Evolutionary conservation across 495 filamentous ascomycete genomes (phyloP), one percentile per base, ranked within the genome.

Genomic region (Friedmanniomyces endolithicus): DNA sequence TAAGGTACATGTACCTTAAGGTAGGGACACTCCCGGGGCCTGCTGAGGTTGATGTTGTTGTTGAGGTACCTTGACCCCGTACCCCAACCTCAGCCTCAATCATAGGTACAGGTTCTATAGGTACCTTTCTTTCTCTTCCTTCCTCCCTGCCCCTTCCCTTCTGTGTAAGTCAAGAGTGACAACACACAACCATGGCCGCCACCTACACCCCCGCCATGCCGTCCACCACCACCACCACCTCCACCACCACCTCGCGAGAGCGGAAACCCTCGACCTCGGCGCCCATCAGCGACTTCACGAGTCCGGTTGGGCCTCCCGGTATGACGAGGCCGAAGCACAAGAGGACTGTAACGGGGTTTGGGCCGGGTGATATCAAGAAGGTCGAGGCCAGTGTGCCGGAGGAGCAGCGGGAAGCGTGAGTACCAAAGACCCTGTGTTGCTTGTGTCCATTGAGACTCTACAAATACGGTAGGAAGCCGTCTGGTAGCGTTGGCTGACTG

Each of bases 381-480:
- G 87, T 96, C 40, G 92, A 97, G 72, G 88, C 79, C 29, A 80
- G 75, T 62, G 94, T 98, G 64, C 92, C 94, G 47, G 87, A 95
- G 65, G 80, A 83, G 27, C 80, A 94, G 68, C 78, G 94, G 65
- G 87, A 82, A 63, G 85, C 85, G 76, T 86, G 63, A 75, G 80
- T 74, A 24, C 11, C 27, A 31, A 3, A 31, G 27, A 31, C 4
- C 9, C 8, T 22, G 14, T 35, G 16, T 24, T 47, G 12, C n/a
- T n/a, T n/a, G n/a, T n/a, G n/a, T n/a, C n/a, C n/a, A n/a, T n/a
- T n/a, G n/a, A n/a, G n/a, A n/a, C n/a, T n/a, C n/a, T n/a, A n/a
- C n/a, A n/a, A n/a, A n/a, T n/a, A n/a, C n/a, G n/a, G n/a, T n/a
- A n/a, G n/a, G n/a, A 47, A 4, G 12, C 12, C 3, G 23, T 7